These are phyloP conservation scores for Plasmodium vinckei DNA, from an alignment of 169 alveolate species.

Conservation along the genomic window DNA sequence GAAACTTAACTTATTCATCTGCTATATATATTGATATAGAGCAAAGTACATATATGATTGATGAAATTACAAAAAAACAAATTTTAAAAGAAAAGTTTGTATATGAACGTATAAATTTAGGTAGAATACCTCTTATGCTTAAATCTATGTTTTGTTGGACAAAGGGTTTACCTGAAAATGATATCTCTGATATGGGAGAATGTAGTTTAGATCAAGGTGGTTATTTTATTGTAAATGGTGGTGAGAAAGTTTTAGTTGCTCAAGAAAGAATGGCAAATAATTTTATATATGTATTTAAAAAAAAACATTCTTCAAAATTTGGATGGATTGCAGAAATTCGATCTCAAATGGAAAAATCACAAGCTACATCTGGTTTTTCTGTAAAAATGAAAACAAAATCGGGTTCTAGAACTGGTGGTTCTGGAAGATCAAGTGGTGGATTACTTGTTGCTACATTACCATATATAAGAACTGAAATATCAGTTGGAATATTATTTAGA, in stretches of 20 bases:
- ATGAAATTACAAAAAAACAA: slow-evolving; percentile 83
- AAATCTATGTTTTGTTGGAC: slow-evolving; percentile 96
- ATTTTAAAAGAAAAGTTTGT: slow-evolving; percentile 84
- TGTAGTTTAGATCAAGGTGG: slow-evolving; percentile 99
- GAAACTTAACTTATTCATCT: slow-evolving; percentile 94
- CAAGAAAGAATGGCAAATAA: slow-evolving; percentile 99
- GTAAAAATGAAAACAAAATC: slow-evolving; percentile 90
- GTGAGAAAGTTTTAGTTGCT: slow-evolving; percentile 99
- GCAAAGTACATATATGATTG: slow-evolving; percentile 88
- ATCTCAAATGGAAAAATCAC: slow-evolving; percentile 94
- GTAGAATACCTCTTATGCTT: slow-evolving; percentile 98
- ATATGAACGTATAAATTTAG: slow-evolving; percentile 92
- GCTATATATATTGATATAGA: slow-evolving; percentile 90
- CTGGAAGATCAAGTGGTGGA: slow-evolving; percentile 86
- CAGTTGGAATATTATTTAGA: slow-evolving; percentile 96
- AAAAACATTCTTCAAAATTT: slow-evolving; percentile 96
- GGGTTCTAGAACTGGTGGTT: slow-evolving; percentile 81
- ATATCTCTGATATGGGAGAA: slow-evolving; percentile 95
- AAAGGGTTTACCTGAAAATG: slow-evolving; percentile 89
- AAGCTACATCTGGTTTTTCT: slow-evolving; percentile 95
- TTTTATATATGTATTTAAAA: slow-evolving; percentile 97
- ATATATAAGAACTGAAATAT: slow-evolving; percentile 96
- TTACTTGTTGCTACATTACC: slow-evolving; percentile 97
- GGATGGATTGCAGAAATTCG: slow-evolving; percentile 99
- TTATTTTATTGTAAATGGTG: slow-evolving; percentile 98